Conservation (phyloP, 2,329 filamentous ascomycete genomes). For the Sporothrix inflata region DNA sequence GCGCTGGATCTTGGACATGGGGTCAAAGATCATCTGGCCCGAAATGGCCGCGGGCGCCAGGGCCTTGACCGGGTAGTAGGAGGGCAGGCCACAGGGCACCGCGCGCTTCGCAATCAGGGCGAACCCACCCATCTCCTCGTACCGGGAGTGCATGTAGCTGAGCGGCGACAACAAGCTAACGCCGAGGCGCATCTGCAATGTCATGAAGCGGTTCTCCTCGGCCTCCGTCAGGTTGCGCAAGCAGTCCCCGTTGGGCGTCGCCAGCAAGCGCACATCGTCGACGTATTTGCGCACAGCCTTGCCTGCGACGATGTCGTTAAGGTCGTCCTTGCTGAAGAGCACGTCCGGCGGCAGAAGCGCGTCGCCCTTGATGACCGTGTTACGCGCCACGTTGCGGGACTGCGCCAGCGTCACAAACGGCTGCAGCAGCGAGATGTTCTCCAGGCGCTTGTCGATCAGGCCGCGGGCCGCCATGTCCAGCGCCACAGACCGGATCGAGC, state of each 20-base stretch:
- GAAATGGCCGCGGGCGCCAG: constrained; percentile 30
- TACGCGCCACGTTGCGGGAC: neutral
- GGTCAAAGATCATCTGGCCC: constrained; percentile 45
- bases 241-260: constrained; percentile 76
- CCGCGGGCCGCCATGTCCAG: constrained; percentile 32
- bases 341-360: constrained; percentile 46
- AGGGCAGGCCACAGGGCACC: constrained; percentile 65
- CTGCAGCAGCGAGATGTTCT: constrained; percentile 22
- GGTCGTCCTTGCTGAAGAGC: constrained; percentile 58
- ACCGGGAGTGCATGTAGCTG: constrained; percentile 59
- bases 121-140: constrained; percentile 61
- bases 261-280: constrained; percentile 68
- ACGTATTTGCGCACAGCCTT: constrained; percentile 64
- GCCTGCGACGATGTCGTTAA: constrained; percentile 58
- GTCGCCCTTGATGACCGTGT: constrained; percentile 25
- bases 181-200: constrained; percentile 65
- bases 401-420: constrained; percentile 19
- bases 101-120: constrained; percentile 66
- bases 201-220: constrained; percentile 71
- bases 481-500: constrained; percentile 32
- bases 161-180: constrained; percentile 55
- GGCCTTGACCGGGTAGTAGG: constrained; percentile 58
- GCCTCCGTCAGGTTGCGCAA: constrained; percentile 70
- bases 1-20: constrained; percentile 66
- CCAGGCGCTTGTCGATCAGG: constrained; percentile 24